These are phyloP conservation scores for Lepidium didymum DNA, from an alignment of 345 rosid genomes.

Conservation along the genomic window DNA sequence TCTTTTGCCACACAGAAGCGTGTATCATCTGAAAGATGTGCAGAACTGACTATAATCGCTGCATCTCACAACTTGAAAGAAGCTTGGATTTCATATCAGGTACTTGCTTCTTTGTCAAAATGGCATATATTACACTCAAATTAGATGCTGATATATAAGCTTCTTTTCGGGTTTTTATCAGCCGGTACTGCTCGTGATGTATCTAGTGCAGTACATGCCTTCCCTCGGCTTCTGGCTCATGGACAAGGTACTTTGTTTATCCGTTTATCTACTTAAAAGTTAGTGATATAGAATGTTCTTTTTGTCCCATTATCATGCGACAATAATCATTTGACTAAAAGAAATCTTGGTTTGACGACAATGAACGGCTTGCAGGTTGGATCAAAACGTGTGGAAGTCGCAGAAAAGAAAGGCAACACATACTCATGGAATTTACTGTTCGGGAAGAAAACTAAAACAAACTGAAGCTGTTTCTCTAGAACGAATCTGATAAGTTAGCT, in stretches of 20 bases:
- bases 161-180: constrained; percentile 22
- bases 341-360: neutral
- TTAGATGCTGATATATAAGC: neutral
- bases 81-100: constrained; percentile 97
- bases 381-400: constrained; percentile 66
- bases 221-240: constrained; percentile 82
- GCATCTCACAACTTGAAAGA: constrained; percentile 81
- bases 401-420: constrained; percentile 61
- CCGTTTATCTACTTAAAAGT: neutral
- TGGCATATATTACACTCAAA: neutral
- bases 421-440: constrained; percentile 68
- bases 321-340: neutral
- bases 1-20: constrained; percentile 46
- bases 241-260: constrained; percentile 66
- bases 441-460: constrained; percentile 62
- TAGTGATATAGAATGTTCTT: neutral
- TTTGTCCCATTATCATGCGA: neutral
- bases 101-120: constrained; percentile 22
- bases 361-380: constrained; percentile 48
- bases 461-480: constrained; percentile 24
- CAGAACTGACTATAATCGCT: constrained; percentile 73
- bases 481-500: neutral
- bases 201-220: constrained; percentile 87
- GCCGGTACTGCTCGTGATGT: constrained; percentile 92
- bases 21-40: constrained; percentile 80